Base-by-base conservation (phyloP, 257 asterid genomes). In the Nicotiana sylvestris region DNA sequence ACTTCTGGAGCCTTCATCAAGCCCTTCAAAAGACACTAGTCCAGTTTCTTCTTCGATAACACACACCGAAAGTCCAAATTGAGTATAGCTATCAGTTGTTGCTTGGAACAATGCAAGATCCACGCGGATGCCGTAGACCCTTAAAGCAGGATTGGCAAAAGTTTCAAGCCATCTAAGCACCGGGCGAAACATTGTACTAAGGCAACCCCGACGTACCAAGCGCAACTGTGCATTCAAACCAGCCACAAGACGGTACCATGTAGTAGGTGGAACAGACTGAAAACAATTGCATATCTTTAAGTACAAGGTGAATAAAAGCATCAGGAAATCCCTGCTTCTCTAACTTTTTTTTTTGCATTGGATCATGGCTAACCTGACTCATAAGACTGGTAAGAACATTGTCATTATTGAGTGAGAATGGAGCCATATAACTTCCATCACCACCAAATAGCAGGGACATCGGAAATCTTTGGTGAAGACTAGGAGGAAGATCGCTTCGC, bases 221-320 rank as follows among this genome's bases (percentile, higher is more conserved):
- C 98, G 98, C 86, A 96, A 88, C 80, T 96, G 97, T n/a, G 97
- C 97, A 88, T 96, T 96, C 91, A 96, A 88, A 88, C 99, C 99
- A 90, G 99, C 96, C 82, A 92, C 98, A 84, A 96, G 91, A n/a
- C 99, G 98, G 84, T 90, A 94, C 98, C 99, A 96, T 49, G 93
- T 90, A 76, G 98, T 93, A 25, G 99, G 98, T 43, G 98, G 97
- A 68, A 93, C 87, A 81, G 94, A 91, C 99, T 96, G 96, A 85
- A 83, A 88, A 49, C 81, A 70, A 66, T 29, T 35, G 76, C 35
- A 43, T 2, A 33, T 69, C 61, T 25, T 15, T 53, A 53, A 66
- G 57, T 32, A 81, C 67, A 39, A 67, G 32, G 51, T 49, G 15
- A 46, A 30, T n/a, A 49, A 27, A 27, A 81, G 77, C 29, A 49